Evolutionary conservation across 495 filamentous ascomycete species (phyloP).

Genomic region (Ascobolus immersus): DNA sequence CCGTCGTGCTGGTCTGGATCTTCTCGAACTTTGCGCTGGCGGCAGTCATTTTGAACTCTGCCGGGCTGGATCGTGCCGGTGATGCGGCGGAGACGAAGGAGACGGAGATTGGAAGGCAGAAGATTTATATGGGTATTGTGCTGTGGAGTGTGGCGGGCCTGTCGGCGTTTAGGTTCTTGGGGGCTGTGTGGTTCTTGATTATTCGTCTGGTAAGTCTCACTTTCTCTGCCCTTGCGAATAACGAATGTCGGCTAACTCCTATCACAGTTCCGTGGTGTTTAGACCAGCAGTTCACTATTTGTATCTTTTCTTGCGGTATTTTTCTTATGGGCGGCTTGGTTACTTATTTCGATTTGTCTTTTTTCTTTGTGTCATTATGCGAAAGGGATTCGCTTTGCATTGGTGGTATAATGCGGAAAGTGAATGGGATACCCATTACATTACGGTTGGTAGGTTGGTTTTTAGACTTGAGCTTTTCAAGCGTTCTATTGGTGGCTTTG

Average conservation of each 20-base stretch:
- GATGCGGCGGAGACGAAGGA: slow-evolving; percentile 22
- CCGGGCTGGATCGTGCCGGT: slow-evolving; percentile 44
- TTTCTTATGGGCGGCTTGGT: too few relatives aligned
- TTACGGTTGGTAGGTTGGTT: too few relatives aligned
- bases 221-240: background rate
- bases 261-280: slow-evolving; percentile 19
- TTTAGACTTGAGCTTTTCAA: too few relatives aligned
- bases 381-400: too few relatives aligned
- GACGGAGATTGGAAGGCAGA: slow-evolving; percentile 23
- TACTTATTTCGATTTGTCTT: too few relatives aligned
- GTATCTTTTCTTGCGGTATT: too few relatives aligned
- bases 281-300: too few relatives aligned
- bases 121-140: slow-evolving; percentile 74
- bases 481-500: too few relatives aligned
- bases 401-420: too few relatives aligned
- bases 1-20: slow-evolving; percentile 87
- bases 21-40: slow-evolving; percentile 78
- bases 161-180: slow-evolving; percentile 69
- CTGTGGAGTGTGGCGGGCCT: slow-evolving; percentile 79
- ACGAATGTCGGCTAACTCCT: slow-evolving; percentile 1
- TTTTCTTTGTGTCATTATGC: too few relatives aligned
- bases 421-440: too few relatives aligned
- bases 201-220: slow-evolving; percentile 53
- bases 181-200: slow-evolving; percentile 84
- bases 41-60: slow-evolving; percentile 67